phyloP scores from a whole-genome alignment of 1,284 basidiomycete genomes.

The Rhodotorula sp. region DNA sequence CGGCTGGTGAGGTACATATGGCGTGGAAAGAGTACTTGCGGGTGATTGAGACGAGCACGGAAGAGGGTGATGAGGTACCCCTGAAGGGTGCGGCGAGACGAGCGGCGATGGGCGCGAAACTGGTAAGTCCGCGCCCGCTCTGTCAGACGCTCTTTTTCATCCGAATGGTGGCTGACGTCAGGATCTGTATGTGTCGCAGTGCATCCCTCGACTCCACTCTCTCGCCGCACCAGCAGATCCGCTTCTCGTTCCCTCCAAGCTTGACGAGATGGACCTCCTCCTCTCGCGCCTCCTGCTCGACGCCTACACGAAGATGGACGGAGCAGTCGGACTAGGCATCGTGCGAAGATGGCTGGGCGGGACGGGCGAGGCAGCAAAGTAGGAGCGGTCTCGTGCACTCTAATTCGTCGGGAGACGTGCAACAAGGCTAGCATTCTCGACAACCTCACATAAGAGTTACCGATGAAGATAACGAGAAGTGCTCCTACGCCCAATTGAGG shows the following conservation, averaged over 20 bases:
- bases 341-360: slow-evolving; percentile 4
- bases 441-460: too few species aligned
- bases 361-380: neutral
- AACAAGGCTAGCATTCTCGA: too few species aligned
- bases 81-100: slow-evolving; percentile 48
- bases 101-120: slow-evolving; percentile 82
- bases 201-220: slow-evolving; percentile 5
- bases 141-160: neutral
- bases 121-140: slow-evolving; percentile 58
- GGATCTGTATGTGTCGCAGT: neutral
- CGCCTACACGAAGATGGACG: neutral
- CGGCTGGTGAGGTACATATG: slow-evolving; percentile 64
- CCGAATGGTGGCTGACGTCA: neutral
- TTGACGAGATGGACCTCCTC: slow-evolving; percentile 18
- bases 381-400: too few species aligned
- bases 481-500: slow-evolving; percentile 11
- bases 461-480: neutral
- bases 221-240: neutral
- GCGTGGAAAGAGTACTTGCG: slow-evolving; percentile 79
- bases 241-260: neutral
- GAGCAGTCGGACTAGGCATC: slow-evolving; percentile 4
- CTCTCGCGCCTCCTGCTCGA: slow-evolving; percentile 13
- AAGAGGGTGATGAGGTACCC: slow-evolving; percentile 42
- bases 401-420: too few species aligned
- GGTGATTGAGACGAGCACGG: slow-evolving; percentile 70